phyloP scores from a whole-genome alignment of 2,329 filamentous ascomycete genomes.

The Dactylonectria macrodidyma region DNA sequence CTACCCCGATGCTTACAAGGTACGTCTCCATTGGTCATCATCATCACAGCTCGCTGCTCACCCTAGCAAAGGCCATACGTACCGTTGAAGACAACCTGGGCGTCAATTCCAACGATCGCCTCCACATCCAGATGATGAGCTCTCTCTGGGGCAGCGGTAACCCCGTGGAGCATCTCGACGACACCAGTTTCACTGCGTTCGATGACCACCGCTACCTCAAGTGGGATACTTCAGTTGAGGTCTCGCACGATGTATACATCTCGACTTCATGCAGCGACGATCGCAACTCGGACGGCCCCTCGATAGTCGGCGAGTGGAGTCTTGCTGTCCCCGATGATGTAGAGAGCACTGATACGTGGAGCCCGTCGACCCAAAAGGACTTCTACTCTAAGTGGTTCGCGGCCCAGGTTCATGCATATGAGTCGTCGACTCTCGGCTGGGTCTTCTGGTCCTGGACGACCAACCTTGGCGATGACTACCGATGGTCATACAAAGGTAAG shows the following conservation, averaged over 20 bases:
- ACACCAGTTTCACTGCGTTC: constrained; percentile 63
- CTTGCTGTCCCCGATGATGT: constrained; percentile 65
- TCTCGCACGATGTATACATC: constrained; percentile 61
- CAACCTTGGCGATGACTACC: constrained; percentile 43
- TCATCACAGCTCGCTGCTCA: neutral
- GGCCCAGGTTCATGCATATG: constrained; percentile 44
- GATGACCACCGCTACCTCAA: constrained; percentile 75
- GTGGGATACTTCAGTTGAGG: constrained; percentile 56
- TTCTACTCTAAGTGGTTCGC: constrained; percentile 48
- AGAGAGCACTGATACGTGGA: constrained; percentile 56
- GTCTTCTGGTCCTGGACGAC: constrained; percentile 47
- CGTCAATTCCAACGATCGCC: constrained; percentile 57
- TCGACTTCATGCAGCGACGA: constrained; percentile 64
- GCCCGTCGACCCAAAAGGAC: constrained; percentile 37
- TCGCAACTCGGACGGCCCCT: constrained; percentile 56
- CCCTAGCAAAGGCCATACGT: constrained; percentile 57
- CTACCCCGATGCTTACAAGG: constrained; percentile 41
- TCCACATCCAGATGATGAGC: constrained; percentile 68
- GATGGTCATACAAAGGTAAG: constrained; percentile 46
- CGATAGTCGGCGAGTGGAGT: constrained; percentile 73
- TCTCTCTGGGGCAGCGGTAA: constrained; percentile 70
- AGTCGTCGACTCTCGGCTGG: constrained; percentile 42
- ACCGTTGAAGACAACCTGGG: constrained; percentile 60
- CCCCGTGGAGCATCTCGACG: constrained; percentile 61
- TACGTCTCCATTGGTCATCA: neutral